phyloP scores from a whole-genome alignment of 179 eudicot genomes.

The Camellia oleifera region DNA sequence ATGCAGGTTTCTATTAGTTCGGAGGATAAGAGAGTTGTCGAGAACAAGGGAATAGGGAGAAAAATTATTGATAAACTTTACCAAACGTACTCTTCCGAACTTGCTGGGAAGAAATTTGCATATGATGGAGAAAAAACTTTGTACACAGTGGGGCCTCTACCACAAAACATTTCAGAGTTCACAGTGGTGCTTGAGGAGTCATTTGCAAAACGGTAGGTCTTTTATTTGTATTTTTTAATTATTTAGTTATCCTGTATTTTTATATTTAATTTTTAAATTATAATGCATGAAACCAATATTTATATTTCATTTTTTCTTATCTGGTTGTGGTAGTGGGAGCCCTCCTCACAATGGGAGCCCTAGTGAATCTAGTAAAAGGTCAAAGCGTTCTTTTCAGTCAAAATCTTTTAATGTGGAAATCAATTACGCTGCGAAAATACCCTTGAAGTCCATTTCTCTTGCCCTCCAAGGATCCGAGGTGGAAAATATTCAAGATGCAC shows the following conservation, averaged over 20 bases:
- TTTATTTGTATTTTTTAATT: background rate
- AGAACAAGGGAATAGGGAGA: constrained; percentile 51
- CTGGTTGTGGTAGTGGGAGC: constrained; percentile 30
- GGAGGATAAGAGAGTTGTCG: constrained; percentile 44
- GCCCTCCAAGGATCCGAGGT: constrained; percentile 47
- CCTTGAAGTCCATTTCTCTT: constrained; percentile 45
- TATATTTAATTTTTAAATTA: background rate
- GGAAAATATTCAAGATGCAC: constrained; percentile 46
- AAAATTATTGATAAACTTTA: constrained; percentile 57
- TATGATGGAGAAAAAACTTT: constrained; percentile 78
- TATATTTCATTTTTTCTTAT: background rate
- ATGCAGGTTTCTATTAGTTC: constrained; percentile 68
- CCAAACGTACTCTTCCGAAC: constrained; percentile 53
- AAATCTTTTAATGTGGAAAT: constrained; percentile 67
- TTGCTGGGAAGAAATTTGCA: constrained; percentile 49
- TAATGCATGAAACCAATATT: background rate
- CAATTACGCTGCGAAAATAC: constrained; percentile 53
- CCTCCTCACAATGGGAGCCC: constrained; percentile 26
- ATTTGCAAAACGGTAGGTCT: constrained; percentile 51
- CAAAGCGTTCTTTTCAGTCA: constrained; percentile 47
- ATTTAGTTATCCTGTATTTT: background rate
- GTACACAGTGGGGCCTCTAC: constrained; percentile 77
- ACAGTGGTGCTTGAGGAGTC: constrained; percentile 66
- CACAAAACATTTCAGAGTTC: constrained; percentile 46
- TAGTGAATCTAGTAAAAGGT: constrained; percentile 53